Percentiles rank a stretch among this genome's conserved stretches.
phyloP scores from a whole-genome alignment of 108 stramenopile genomes.

The Nitzschia palea region DNA sequence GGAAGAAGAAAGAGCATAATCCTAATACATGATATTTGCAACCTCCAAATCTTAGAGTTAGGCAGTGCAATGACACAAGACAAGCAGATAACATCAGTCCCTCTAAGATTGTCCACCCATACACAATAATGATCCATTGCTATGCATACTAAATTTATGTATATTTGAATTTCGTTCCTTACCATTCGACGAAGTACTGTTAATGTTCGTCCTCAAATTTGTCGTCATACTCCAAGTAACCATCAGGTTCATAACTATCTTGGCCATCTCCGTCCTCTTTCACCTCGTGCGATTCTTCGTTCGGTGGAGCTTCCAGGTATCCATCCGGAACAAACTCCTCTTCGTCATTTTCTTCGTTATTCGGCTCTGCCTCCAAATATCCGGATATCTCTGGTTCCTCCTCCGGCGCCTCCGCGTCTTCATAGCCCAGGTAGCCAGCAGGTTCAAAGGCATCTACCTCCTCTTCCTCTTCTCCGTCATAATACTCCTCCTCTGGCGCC shows the following conservation, averaged over 20 bases:
- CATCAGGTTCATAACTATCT: background rate
- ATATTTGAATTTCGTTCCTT: no score
- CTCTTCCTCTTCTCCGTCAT: background rate
- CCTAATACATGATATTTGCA: no score
- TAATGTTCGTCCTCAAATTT: background rate
- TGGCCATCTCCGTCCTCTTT: background rate
- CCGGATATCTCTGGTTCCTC: background rate
- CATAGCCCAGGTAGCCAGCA: constrained; percentile 8
- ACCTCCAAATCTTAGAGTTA: no score
- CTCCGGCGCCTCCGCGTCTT: background rate
- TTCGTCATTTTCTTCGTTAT: background rate
- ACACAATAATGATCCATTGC: no score
- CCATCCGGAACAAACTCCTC: background rate
- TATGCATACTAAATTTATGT: no score
- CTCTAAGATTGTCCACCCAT: no score
- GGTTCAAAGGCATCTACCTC: constrained; percentile 7
- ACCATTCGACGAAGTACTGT: no score
- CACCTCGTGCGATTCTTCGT: background rate
- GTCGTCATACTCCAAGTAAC: constrained; percentile 1
- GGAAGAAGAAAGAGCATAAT: constrained; percentile 1
- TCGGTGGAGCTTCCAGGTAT: constrained; percentile 1
- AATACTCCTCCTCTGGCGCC: background rate
- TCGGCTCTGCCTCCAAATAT: background rate
- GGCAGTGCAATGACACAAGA: no score
- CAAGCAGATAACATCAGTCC: no score